Base-by-base conservation (phyloP, 805 yeast species). In the Zygotorulaspora chibaensis region DNA sequence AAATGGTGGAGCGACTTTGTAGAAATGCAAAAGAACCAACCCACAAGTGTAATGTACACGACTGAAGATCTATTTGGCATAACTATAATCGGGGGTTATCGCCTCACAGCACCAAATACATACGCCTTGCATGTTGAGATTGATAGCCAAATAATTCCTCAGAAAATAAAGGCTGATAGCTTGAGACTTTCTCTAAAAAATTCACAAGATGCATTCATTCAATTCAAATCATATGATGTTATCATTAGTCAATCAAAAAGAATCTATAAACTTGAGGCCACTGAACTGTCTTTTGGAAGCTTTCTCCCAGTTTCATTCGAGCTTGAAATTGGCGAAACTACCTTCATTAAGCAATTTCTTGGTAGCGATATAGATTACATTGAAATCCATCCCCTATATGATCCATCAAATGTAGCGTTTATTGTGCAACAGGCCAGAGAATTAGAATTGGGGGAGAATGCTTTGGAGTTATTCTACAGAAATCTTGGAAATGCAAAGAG, bases 1-100 rank as follows among this genome's bases (percentile, higher is more conserved):
- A 26, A 34, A 13, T 58, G 59, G 52, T 66, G 68, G 67, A 41
- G 50, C 1, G 55, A 55, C 17, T 64, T 65, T 47, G 38, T 62
- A 9, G 41, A 51, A 3, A 28, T 56, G 0, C 57, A 54, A 40
- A 29, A 42, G 3, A 52, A 50, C 7, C 38, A 44, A 25, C 43
- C 45, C 18, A 29, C 38, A 12, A 46, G 56, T 18, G 42, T 65
- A 13, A 50, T 56, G 3, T 62, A 61, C 51, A 46, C 63, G 8
- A 43, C 57, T 10, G 61, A 54, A 13, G 57, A 54, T 13, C 41
- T 63, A 8, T 57, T 64, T 15, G 45, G 45, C 1, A 38, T 61
- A 15, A 40, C 45, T 2, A 16, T 57, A 0, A 43, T 18, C 3
- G 30, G 38, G 3, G 17, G 29, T 17, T 47, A 54, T 12, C 31